Evolutionary conservation across 164 flowering plant genomes (phyloP).

Genomic region (Liquidambar formosana): DNA sequence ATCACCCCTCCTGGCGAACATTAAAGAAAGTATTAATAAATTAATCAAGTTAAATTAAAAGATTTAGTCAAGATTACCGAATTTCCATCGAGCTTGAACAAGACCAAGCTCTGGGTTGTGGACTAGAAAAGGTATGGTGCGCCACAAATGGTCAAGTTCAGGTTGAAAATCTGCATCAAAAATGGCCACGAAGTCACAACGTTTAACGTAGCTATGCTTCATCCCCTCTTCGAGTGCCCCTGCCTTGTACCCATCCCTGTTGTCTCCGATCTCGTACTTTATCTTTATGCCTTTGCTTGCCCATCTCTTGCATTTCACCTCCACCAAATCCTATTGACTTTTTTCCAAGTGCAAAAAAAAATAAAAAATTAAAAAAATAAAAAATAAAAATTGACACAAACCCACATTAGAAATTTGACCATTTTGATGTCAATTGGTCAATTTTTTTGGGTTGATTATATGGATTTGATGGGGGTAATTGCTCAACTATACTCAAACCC

Average conservation of each 20-base stretch:
- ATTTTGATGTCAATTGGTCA: too few relatives aligned
- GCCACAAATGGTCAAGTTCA: conserved; percentile 59
- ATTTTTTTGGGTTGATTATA: too few relatives aligned
- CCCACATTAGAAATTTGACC: conserved; percentile 2
- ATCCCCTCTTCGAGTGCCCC: conserved; percentile 62
- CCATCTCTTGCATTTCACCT: too few relatives aligned
- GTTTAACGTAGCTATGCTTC: conserved; percentile 63
- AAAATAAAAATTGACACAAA: too few relatives aligned
- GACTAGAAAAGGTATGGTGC: conserved; percentile 53
- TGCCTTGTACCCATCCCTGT: conserved; percentile 63
- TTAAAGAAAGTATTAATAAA: too few relatives aligned
- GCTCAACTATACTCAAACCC: too few relatives aligned
- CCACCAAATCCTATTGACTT: conserved; percentile 62
- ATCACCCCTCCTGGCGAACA: too few relatives aligned
- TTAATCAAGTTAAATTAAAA: too few relatives aligned
- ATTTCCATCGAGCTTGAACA: conserved; percentile 65
- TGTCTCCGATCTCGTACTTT: conserved; percentile 59
- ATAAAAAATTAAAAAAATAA: too few relatives aligned
- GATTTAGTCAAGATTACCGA: conserved; percentile 30
- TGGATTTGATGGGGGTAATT: too few relatives aligned
- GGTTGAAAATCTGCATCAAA: conserved; percentile 85
- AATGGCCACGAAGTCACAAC: conserved; percentile 63
- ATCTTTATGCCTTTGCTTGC: too few relatives aligned
- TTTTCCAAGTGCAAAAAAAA: too few relatives aligned
- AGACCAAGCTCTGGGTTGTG: conserved; percentile 60